Base-by-base conservation (phyloP, 805 yeast species). In the Metschnikowia bowlesiae region DNA sequence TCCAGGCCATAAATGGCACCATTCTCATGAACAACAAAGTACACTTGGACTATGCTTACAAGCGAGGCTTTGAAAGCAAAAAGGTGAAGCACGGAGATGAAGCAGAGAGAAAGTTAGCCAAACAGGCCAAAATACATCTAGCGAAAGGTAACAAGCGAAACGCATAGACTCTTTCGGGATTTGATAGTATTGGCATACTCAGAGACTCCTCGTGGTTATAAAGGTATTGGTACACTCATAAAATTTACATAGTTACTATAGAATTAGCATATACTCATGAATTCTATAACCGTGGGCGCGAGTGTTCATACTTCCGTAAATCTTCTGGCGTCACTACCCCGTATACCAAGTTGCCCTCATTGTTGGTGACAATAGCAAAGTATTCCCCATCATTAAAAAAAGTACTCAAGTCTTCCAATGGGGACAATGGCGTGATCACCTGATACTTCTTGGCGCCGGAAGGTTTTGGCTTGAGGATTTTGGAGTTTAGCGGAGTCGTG, bases 61-160 rank as follows among this genome's bases (percentile, higher is more conserved):
- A 87, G 65, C 81, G 80, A 49, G 61, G 63, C 6, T 57, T 63
- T 1, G 62, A 59, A n/a, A 75, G 78, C 62, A 78, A 51, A 81
- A 81, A 60, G 48, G 58, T 60, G 16, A 75, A 78, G 44, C 95
- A 88, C 59, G 97, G 97, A n/a, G 91, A 85, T 58, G 77, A 75
- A 36, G 81, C 82, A 0, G 97, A 91, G 63, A 74, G 97, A 57
- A 55, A 78, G 47, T 73, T 90, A 48, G 91, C 92, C 9, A 73
- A 70, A 35, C 82, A 79, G 57, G 90, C 89, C 2, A 73, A 74
- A 58, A 69, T 68, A 56, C 71, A 79, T 56, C 34, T 53, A 29
- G 48, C 47, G 32, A 47, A 49, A 18, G 8, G 36, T 13, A 33
- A 18, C 22, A 42, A 42, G 38, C 37, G 45, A 11, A 42, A 33